These are phyloP conservation scores for Endoconidiophora laricicola DNA, from an alignment of 2,329 filamentous ascomycete species.

Conservation along the genomic window DNA sequence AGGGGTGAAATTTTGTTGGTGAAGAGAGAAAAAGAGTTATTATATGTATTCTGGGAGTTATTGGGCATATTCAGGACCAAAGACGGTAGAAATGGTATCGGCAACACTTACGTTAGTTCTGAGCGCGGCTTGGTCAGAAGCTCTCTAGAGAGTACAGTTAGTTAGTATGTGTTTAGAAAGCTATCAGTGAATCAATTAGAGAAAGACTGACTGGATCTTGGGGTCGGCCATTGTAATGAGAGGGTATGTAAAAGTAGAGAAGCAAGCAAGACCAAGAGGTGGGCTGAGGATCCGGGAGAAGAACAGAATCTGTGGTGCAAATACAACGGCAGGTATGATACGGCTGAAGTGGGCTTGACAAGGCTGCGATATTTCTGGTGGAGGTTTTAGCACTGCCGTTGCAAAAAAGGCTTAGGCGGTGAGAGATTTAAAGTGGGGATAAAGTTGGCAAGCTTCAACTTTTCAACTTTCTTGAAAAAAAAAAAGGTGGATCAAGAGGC, in stretches of 20 bases:
- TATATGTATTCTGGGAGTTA: too few relatives aligned
- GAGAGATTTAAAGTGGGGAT: not conserved
- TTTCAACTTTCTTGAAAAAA: too few relatives aligned
- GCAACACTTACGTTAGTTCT: conserved; percentile 65
- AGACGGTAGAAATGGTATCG: not conserved
- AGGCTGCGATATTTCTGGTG: conserved; percentile 11
- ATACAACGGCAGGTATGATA: not conserved
- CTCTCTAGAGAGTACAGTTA: conserved; percentile 39
- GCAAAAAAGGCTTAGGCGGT: conserved; percentile 11
- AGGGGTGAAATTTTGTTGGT: not conserved
- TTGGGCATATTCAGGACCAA: not conserved
- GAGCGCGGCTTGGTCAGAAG: conserved; percentile 74
- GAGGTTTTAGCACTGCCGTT: conserved; percentile 9
- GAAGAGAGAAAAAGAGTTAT: not conserved
- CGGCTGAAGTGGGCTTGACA: conserved; percentile 9
- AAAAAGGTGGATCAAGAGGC: not conserved
- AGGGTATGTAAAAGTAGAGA: not conserved
- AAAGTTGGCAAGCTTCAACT: too few relatives aligned
- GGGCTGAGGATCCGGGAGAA: not conserved
- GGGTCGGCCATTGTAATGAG: conserved; percentile 39
- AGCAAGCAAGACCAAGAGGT: too few relatives aligned
- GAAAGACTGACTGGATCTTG: conserved; percentile 47
- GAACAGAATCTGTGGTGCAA: not conserved
- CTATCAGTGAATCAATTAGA: not conserved
- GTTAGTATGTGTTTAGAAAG: conserved; percentile 18